Evolutionary conservation across 2,329 filamentous ascomycete species (phyloP), one percentile per base, ranked within the genome.

Genomic region (Aschersonia sp.): DNA sequence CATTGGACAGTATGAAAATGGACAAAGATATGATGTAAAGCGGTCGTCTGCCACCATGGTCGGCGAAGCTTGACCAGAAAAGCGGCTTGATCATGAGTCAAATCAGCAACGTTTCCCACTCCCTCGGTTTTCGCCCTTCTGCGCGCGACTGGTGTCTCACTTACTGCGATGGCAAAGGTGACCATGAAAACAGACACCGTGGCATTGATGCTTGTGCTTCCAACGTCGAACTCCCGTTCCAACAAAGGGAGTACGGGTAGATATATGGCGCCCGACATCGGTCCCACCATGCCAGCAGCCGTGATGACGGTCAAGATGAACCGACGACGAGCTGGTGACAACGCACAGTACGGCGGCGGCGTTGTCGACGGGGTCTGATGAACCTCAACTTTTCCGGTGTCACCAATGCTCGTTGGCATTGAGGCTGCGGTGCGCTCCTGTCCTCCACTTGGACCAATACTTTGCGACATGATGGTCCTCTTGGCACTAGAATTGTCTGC

Each of bases 121-220:
- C n/a, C 44, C 5, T 35, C 29, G 10, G 4, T 35, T 29, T 40
- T 2, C 12, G 20, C 20, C 20, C 20, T 20, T 20, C 20, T 20
- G 20, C 20, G 20, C 20, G 20, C 20, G 20, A 20, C 20, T 20
- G 20, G 20, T 20, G 20, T 20, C 20, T 20, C 20, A 20, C 59
- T 51, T 47, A 62, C 59, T 6, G 61, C 61, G 12, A 71, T 46
- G 12, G 66, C 68, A 49, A 70, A 71, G 1, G 68, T 60, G 7
- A 63, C 57, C 65, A 67, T 69, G 52, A 69, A 71, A 4, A 70
- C 61, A 1, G 64, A 63, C n/a, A 71, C 66, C 0, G 68, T 68
- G 3, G 60, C 65, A 52, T 70, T 70, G 40, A 70, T 64, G 2
- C 56, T 59, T 5, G 62, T 61, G 30, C 55, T 54, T 5, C 59